A percentile compares a stretch with the other conserved stretches of the same genome.
Evolutionary conservation across 2,329 filamentous ascomycete genomes (phyloP).

Genomic region (Cordyceps cateniannulata): DNA sequence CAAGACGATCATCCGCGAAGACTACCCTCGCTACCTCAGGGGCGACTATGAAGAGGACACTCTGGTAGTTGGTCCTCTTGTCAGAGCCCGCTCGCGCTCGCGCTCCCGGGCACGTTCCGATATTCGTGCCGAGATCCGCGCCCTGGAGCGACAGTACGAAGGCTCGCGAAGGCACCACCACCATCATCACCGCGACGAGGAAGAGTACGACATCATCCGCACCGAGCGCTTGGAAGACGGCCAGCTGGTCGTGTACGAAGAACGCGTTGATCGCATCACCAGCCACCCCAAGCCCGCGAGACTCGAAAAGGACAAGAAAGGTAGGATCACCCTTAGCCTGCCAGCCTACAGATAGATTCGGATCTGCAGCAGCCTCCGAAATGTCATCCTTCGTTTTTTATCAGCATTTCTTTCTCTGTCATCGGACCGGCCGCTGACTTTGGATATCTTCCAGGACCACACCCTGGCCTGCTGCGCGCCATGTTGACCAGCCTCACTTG

Average conservation of each 20-base stretch:
- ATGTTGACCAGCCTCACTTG: conserved; percentile 67
- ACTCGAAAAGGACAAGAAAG: conserved; percentile 87
- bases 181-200: conserved; percentile 20
- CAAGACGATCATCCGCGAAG: conserved; percentile 42
- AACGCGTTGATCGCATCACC: conserved; percentile 49
- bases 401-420: conserved; percentile 9
- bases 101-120: conserved; percentile 43
- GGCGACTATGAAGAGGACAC: conserved; percentile 24
- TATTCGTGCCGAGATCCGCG: conserved; percentile 65
- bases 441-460: conserved; percentile 45
- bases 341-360: conserved; percentile 56
- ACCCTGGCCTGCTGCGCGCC: conserved; percentile 56
- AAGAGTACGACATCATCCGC: conserved; percentile 47
- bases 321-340: conserved; percentile 86
- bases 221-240: conserved; percentile 54
- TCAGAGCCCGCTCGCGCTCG: conserved; percentile 32
- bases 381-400: conserved; percentile 15
- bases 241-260: conserved; percentile 57
- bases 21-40: conserved; percentile 35
- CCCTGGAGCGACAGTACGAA: conserved; percentile 56
- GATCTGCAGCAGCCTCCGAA: conserved; percentile 8
- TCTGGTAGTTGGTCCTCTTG: conserved; percentile 30
- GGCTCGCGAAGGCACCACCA: conserved; percentile 22
- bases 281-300: conserved; percentile 51
- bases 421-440: conserved; percentile 26